Base-by-base conservation (phyloP, 1,139 yeast species). In the Suhomyces choctaworum region DNA sequence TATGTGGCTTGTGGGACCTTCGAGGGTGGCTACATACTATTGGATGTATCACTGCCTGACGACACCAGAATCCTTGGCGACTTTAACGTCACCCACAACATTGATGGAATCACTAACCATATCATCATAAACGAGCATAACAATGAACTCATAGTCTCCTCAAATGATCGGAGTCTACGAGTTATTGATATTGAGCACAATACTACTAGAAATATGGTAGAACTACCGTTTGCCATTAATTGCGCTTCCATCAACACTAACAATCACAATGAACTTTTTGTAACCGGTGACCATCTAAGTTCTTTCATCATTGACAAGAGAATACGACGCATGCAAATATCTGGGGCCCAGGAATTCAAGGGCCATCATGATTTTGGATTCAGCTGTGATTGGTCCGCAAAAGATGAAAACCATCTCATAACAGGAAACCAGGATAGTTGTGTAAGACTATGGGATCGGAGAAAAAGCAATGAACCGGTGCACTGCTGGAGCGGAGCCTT, bases 371-470 rank as follows among this genome's bases (percentile, higher is more conserved):
- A 79, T 49, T 78, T 54, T 49, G 76, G 81, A 4, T 80, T 79
- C 47, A 67, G 80, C 31, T 78, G 83, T 51, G 84, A 78, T 42
- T 80, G 85, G 85, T 62, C 68, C 5, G 60, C 64, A 2, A 38
- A 43, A 3, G 60, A 70, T 42, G 76, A 70, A 17, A 57, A 71
- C 31, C 46, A 64, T 4, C 44, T 79, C 12, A 68, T 77, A 7
- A 72, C 82, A 0, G 85, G 85, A 3, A 76, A 73, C 47, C 85
- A 80, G 52, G 86, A 80, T 51, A 73, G 80, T 3, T 70, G 81
- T 7, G 72, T 78, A 9, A 60, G 76, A 33, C 45, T 79, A 7
- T 78, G 78, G 70, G 85, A 79, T 51, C 56, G 76, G 37, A 51
- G 74, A 24, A 54, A 52, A 32, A 46, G 62, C 7, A 41, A 51